Conservation (phyloP, 306 rosid species). For the Castanopsis chinensis region DNA sequence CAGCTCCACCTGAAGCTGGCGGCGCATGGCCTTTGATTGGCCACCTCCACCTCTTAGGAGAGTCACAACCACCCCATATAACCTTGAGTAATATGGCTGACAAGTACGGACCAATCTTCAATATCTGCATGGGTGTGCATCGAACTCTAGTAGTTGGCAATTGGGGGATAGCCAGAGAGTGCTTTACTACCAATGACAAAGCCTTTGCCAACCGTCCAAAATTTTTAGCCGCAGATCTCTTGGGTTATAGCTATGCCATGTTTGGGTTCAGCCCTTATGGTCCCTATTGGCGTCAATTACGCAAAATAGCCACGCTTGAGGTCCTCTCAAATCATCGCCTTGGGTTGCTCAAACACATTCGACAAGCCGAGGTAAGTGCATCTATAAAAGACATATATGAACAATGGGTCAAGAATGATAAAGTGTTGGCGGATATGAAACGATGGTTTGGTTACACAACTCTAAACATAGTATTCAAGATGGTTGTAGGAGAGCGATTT, state of each 20-base stretch:
- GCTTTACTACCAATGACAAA: slow-evolving; percentile 26
- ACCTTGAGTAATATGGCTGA: slow-evolving; percentile 27
- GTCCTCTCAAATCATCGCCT: slow-evolving; percentile 18
- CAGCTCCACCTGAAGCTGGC: slow-evolving; percentile 6
- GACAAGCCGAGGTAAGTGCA: slow-evolving; percentile 10
- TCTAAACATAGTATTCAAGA: slow-evolving; percentile 6
- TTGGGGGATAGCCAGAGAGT: slow-evolving; percentile 19
- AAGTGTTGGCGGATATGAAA: slow-evolving; percentile 21
- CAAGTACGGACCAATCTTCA: slow-evolving; percentile 25
- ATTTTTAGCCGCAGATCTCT: neutral
- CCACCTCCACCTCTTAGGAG: slow-evolving; percentile 16
- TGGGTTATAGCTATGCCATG: slow-evolving; percentile 30
- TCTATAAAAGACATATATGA: neutral
- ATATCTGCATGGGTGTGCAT: slow-evolving; percentile 9
- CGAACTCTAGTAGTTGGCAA: slow-evolving; percentile 6
- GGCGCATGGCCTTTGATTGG: slow-evolving; percentile 20
- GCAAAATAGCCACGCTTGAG: slow-evolving; percentile 20
- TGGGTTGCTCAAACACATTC: slow-evolving; percentile 4
- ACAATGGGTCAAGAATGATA: neutral
- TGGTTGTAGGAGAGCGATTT: slow-evolving; percentile 26
- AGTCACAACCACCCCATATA: slow-evolving; percentile 15
- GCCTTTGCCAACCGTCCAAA: slow-evolving; percentile 23
- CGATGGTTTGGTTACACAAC: slow-evolving; percentile 35
- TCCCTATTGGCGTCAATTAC: slow-evolving; percentile 29
- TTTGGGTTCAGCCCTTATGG: slow-evolving; percentile 17